Evolutionary conservation across 2,329 filamentous ascomycete genomes (phyloP).

Genomic region (Zarea fungicola): DNA sequence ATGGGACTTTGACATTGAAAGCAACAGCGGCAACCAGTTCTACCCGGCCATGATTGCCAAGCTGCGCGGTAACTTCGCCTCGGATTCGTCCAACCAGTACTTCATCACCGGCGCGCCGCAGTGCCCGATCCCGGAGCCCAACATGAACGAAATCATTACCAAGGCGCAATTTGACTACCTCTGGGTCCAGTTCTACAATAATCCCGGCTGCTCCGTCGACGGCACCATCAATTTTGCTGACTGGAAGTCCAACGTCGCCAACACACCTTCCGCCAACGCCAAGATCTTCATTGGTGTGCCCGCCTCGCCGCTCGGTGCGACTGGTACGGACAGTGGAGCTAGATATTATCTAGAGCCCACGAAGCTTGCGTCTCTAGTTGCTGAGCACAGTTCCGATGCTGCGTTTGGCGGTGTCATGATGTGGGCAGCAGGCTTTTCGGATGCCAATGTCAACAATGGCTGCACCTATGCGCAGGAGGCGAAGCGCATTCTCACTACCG

Average conservation of each 20-base stretch:
- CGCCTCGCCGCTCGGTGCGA: slow-evolving; percentile 18
- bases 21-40: slow-evolving; percentile 16
- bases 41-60: slow-evolving; percentile 17
- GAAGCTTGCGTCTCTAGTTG: slow-evolving; percentile 22
- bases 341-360: slow-evolving; percentile 23
- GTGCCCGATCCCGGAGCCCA: slow-evolving; percentile 31
- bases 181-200: slow-evolving; percentile 43
- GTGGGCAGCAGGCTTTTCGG: slow-evolving; percentile 15
- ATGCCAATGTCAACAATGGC: slow-evolving; percentile 15
- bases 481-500: slow-evolving; percentile 14
- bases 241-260: slow-evolving; percentile 25
- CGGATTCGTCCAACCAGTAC: slow-evolving; percentile 23
- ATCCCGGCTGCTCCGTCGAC: slow-evolving; percentile 32
- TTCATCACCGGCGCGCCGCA: slow-evolving; percentile 43
- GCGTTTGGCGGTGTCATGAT: slow-evolving; percentile 29
- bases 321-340: slow-evolving; percentile 20
- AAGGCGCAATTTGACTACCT: slow-evolving; percentile 34
- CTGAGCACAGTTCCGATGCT: slow-evolving; percentile 22
- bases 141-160: slow-evolving; percentile 37
- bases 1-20: slow-evolving; percentile 25
- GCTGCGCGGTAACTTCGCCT: slow-evolving; percentile 20
- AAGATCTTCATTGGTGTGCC: slow-evolving; percentile 32
- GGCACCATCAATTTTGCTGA: slow-evolving; percentile 29
- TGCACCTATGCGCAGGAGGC: slow-evolving; percentile 16
- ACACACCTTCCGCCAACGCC: slow-evolving; percentile 24